These are phyloP conservation scores for Saturnispora serradocipensis DNA, from an alignment of 805 yeast species.

Conservation along the genomic window DNA sequence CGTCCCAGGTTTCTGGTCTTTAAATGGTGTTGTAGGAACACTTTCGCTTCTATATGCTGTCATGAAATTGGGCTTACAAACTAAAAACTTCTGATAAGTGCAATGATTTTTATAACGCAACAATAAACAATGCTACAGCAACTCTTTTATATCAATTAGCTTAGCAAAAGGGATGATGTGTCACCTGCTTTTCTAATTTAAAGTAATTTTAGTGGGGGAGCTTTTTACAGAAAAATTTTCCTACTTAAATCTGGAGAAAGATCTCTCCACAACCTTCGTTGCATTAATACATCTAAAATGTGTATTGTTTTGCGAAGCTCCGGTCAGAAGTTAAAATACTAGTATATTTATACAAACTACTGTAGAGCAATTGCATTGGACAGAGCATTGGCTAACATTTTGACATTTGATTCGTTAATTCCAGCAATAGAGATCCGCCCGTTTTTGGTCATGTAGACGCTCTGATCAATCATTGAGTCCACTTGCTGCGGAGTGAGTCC, in stretches of 20 bases:
- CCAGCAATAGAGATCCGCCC: conserved; percentile 93
- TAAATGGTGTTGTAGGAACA: conserved; percentile 63
- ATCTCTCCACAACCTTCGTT: neutral
- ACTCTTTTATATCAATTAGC: neutral
- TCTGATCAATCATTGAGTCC: conserved; percentile 50
- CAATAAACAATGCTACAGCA: neutral
- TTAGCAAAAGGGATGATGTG: neutral
- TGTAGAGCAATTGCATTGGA: neutral
- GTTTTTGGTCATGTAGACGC: conserved; percentile 79
- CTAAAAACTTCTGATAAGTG: neutral
- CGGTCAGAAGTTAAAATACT: neutral
- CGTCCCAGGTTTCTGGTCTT: conserved; percentile 96
- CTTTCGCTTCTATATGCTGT: conserved; percentile 8
- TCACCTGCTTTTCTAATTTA: neutral
- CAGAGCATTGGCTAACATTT: conserved; percentile 41
- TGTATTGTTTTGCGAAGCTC: neutral
- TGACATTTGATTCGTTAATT: conserved; percentile 69
- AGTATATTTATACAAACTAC: neutral
- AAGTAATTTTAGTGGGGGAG: neutral
- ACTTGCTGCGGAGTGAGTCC: conserved; percentile 71
- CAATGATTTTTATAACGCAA: neutral
- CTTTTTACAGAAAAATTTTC: neutral
- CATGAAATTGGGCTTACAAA: conserved; percentile 1
- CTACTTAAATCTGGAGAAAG: neutral
- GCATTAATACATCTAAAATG: neutral